Base-by-base conservation (phyloP, 225 moss, liverwort and hornwort species). In the Polytrichum commune region DNA sequence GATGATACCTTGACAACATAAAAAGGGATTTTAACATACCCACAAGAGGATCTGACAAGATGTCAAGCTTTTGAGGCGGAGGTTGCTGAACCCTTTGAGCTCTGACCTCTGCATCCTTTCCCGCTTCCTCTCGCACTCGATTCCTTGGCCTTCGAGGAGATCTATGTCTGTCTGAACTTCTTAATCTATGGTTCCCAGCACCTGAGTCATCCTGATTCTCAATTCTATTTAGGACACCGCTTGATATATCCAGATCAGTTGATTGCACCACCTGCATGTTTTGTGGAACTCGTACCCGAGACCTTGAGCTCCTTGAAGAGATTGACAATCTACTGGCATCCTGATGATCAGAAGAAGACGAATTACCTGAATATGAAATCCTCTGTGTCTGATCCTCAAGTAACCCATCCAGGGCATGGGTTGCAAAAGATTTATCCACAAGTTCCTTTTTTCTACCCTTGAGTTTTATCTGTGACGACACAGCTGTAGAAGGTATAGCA, bases 51-150 rank as follows among this genome's bases (percentile, higher is more conserved):
- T 53, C 66, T 72, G 58, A 58, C n/a, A 66, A 54, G 46, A 66
- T 62, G 5, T 79, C 22, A 8, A 68, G 20, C 19, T 27, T 57
- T 60, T 58, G 69, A 56, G 29, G 56, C 18, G 74, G 65, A 28
- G 76, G 67, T 62, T 64, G 71, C 53, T 78, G 72, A 13, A 83
- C 55, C 70, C 79, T 71, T 63, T 72, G 70, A 53, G 91, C 82
- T 77, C 82, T 77, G 18, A 69, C 71, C 71, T 73, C 71, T 29
- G 90, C 80, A 68, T 90, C 81, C 57, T 73, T 85, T 70, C 78
- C 83, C 55, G 88, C 83, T 69, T 91, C 73, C 69, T 86, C 86
- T 73, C 88, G 79, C 61, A 94, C 77, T 20, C 78, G 81, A 61
- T 94, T 92, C 27, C 85, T 72, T 24, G 74, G 76, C 66, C 74